Conservation (phyloP, 352 stramenopile genomes). For the Globisporangium yorkense region DNA sequence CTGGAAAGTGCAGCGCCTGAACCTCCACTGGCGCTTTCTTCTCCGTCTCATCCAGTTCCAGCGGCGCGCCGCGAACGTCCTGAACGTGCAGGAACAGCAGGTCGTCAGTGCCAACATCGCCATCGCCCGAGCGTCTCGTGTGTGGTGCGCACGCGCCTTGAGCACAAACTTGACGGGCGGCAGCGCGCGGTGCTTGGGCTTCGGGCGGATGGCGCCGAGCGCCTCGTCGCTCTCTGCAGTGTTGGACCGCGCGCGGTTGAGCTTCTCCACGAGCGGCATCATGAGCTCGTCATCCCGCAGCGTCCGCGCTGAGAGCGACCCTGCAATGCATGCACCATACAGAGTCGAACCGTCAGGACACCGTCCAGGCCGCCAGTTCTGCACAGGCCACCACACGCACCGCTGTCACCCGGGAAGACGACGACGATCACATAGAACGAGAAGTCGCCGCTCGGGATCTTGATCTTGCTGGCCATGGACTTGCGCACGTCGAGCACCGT, state of each 20-base stretch:
- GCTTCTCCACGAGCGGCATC: conserved; percentile 56
- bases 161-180: conserved; percentile 79
- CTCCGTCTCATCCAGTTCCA: conserved; percentile 54
- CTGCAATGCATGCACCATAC: conserved; percentile 9
- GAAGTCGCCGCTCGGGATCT: conserved; percentile 57
- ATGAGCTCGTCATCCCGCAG: conserved; percentile 78
- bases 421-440: conserved; percentile 77
- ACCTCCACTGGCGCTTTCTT: conserved; percentile 23
- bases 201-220: conserved; percentile 34
- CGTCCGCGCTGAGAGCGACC: conserved; percentile 59
- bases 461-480: conserved; percentile 81
- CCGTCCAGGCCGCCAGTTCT: no score
- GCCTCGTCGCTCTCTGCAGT: conserved; percentile 44
- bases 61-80: conserved; percentile 62
- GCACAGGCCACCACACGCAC: not conserved
- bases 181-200: conserved; percentile 52
- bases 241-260: conserved; percentile 47
- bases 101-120: not conserved
- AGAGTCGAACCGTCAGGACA: not conserved
- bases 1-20: conserved; percentile 56
- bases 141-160: conserved; percentile 31
- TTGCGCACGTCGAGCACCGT: conserved; percentile 71
- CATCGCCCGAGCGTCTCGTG: no score
- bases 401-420: conserved; percentile 59
- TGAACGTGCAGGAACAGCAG: conserved; percentile 8